Base-by-base conservation (phyloP, 1,284 basidiomycete genomes). In the Marasmius oreades region DNA sequence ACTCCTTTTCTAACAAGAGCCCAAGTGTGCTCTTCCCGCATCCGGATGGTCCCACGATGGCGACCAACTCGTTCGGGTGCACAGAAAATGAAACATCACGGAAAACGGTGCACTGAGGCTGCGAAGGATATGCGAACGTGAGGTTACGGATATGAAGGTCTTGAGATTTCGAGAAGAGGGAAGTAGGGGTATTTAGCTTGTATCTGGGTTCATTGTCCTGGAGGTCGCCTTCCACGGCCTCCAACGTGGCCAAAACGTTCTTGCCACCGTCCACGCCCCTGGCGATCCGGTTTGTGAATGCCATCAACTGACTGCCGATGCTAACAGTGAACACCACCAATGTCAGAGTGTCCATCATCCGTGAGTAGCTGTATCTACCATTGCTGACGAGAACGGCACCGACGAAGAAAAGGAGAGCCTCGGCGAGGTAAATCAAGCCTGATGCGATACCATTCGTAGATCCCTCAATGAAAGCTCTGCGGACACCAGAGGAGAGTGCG, bases 251-350 rank as follows among this genome's bases (percentile, higher is more conserved):
- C 36, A 50, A 16, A 26, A 50, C 18, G n/a, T 31, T 23, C 12
- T 78, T 76, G 0, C 92, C 85, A 1, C 95, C 94, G 61, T 90
- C 86, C 7, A 86, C 77, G 33, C 89, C 82, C 72, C 93, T 93
- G 39, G 89, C 81, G 58, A 95, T 90, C 61, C 78, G 81, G 62
- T 93, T 86, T 42, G 93, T 88, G 73, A 94, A 95, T 26, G 85
- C 81, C 81, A 98, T 87, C 62, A 95, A 80, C 69, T 94, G 92
- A 23, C 88, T 86, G 1, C 93, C 92, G 62, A 97, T 96, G 2
- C 93, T 92, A 59, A 98, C 87, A 6, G 91, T 88, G 75, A 98
- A 98, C 37, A 98, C 86, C 56, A 98, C 89, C 57, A 98, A 79
- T 60, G 95, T 90, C 68, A 97, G 85, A 23, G 92, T 90, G 71